Conservation (phyloP, 2,329 filamentous ascomycete species). For the Tympanopsis confertula region DNA sequence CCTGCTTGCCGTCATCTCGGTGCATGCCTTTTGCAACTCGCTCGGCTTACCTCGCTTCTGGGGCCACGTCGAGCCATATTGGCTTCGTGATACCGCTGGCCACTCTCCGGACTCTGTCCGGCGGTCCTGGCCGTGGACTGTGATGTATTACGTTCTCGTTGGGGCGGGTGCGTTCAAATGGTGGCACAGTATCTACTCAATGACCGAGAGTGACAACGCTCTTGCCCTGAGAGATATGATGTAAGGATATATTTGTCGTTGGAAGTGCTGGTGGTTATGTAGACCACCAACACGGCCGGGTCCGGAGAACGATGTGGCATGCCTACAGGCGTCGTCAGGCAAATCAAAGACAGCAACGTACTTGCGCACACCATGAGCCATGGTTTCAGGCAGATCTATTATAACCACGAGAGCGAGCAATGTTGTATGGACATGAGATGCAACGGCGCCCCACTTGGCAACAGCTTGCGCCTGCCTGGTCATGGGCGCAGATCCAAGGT, state of each 20-base stretch:
- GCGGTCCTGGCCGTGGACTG: conserved; percentile 46
- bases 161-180: conserved; percentile 62
- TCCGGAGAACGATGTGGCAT: too few relatives aligned
- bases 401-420: too few relatives aligned
- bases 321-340: too few relatives aligned
- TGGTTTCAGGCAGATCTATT: too few relatives aligned
- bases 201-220: conserved; percentile 54
- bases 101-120: conserved; percentile 15
- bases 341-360: too few relatives aligned
- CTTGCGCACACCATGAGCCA: too few relatives aligned
- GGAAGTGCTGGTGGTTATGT: too few relatives aligned
- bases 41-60: conserved; percentile 80
- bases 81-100: conserved; percentile 8
- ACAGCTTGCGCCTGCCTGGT: too few relatives aligned
- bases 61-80: conserved; percentile 56
- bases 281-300: too few relatives aligned
- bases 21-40: conserved; percentile 85
- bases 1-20: conserved; percentile 60
- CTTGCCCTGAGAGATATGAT: conserved; percentile 18
- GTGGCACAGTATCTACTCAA: conserved; percentile 55
- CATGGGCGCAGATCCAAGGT: conserved; percentile 14
- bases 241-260: too few relatives aligned
- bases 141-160: conserved; percentile 69
- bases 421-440: too few relatives aligned
- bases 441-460: too few relatives aligned